Conservation (phyloP, 2,329 filamentous ascomycete genomes). For the Xylariaceae sp. region DNA sequence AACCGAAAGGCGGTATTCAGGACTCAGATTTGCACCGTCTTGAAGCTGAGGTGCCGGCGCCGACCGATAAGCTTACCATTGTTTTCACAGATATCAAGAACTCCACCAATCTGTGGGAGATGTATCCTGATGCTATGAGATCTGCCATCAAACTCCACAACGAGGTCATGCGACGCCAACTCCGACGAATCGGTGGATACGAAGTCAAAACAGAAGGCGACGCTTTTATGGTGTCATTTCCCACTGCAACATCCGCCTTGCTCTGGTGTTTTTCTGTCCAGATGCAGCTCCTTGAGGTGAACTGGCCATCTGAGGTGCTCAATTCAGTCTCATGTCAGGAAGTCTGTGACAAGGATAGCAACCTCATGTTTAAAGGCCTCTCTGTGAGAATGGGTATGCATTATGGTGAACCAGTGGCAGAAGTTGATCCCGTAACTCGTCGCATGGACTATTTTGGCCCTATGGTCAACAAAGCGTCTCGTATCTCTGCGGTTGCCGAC, state of each 20-base stretch:
- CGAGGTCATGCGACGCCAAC: constrained; percentile 87
- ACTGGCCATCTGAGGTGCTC: constrained; percentile 90
- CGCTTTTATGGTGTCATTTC: constrained; percentile 98
- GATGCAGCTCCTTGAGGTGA: constrained; percentile 75
- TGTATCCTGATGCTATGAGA: constrained; percentile 89
- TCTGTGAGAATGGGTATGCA: constrained; percentile 98
- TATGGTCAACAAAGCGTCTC: constrained; percentile 96
- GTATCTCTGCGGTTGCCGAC: constrained; percentile 90
- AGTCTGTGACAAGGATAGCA: constrained; percentile 74
- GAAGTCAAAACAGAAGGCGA: constrained; percentile 99
- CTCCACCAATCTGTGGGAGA: constrained; percentile 93
- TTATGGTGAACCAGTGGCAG: constrained; percentile 89
- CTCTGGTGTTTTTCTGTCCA: constrained; percentile 97
- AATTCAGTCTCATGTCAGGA: constrained; percentile 81
- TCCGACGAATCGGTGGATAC: constrained; percentile 90
- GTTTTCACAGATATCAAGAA: constrained; percentile 99
- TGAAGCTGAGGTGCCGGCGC: constrained; percentile 84
- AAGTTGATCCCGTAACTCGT: constrained; percentile 90
- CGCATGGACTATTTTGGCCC: constrained; percentile 99
- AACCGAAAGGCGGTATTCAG: constrained; percentile 57
- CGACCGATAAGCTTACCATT: constrained; percentile 83
- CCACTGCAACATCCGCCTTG: constrained; percentile 87
- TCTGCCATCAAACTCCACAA: constrained; percentile 97
- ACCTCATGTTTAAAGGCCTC: constrained; percentile 85
- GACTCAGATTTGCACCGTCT: constrained; percentile 84